Conservation (phyloP, 257 asterid genomes). For the Solanum arcanum region DNA sequence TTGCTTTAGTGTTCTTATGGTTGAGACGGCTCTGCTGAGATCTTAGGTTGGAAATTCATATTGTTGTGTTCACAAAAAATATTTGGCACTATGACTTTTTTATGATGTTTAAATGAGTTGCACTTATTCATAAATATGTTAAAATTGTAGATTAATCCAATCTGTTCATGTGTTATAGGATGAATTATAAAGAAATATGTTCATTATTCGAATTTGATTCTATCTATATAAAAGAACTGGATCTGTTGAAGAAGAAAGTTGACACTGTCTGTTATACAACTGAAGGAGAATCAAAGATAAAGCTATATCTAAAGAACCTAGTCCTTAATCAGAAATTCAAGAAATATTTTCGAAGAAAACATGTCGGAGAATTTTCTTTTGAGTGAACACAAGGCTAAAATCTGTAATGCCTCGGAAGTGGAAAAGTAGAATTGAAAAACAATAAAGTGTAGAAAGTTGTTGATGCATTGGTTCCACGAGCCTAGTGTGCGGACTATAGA, state of each 20-base stretch:
- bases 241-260: not conserved
- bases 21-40: not conserved
- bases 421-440: not conserved
- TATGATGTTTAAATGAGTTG: not conserved
- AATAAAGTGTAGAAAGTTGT: not conserved
- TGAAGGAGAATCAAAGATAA: not conserved
- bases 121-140: not conserved
- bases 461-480: not conserved
- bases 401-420: not conserved
- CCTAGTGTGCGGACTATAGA: not conserved
- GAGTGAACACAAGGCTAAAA: not conserved
- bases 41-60: not conserved
- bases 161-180: not conserved
- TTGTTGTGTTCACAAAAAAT: not conserved
- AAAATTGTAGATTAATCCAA: not conserved
- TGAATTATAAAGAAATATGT: not conserved
- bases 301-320: not conserved
- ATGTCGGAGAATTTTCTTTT: not conserved
- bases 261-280: not conserved
- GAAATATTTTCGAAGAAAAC: not conserved
- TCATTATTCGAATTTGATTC: not conserved
- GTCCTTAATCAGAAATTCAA: not conserved
- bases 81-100: not conserved
- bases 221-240: not conserved
- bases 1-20: too few relatives aligned